Evolutionary conservation across 164 flowering plant species (phyloP).

Genomic region (Vitis labrusca): DNA sequence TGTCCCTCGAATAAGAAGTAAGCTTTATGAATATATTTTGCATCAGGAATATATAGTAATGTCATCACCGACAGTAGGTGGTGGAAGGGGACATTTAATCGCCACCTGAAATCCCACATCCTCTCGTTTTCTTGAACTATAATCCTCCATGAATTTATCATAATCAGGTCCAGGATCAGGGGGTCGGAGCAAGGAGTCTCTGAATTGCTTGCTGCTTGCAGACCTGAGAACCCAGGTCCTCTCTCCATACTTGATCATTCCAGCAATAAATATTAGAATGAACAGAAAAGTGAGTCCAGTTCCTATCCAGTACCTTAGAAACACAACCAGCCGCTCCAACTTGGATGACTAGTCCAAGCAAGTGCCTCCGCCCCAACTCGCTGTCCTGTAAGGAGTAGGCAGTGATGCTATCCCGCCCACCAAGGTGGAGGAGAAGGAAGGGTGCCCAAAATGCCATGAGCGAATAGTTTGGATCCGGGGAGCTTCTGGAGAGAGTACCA

Average conservation of each 20-base stretch:
- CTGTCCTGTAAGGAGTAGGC: conserved; percentile 33
- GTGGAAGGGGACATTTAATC: too few species aligned
- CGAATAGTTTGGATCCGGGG: background rate
- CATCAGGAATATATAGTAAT: background rate
- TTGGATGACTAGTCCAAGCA: conserved; percentile 9
- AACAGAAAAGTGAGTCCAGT: background rate
- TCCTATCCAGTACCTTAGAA: background rate
- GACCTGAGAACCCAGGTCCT: background rate
- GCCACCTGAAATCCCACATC: too few species aligned
- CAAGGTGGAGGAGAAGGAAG: conserved; percentile 27
- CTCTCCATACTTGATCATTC: too few species aligned
- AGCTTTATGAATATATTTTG: conserved; percentile 1
- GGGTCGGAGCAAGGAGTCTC: background rate
- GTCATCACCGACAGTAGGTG: too few species aligned
- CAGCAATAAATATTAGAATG: conserved; percentile 2
- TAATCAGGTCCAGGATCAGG: background rate
- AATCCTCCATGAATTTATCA: too few species aligned
- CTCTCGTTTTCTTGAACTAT: too few species aligned
- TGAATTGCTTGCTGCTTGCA: conserved; percentile 1
- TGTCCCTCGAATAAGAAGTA: conserved; percentile 1
- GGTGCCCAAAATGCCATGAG: conserved; percentile 24
- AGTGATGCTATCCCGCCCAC: conserved; percentile 31
- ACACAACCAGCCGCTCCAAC: background rate
- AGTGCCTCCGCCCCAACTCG: conserved; percentile 24
- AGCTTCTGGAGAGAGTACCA: conserved; percentile 8